These are phyloP conservation scores for Pythium dissotocum DNA, from an alignment of 352 stramenopile genomes.

Conservation along the genomic window DNA sequence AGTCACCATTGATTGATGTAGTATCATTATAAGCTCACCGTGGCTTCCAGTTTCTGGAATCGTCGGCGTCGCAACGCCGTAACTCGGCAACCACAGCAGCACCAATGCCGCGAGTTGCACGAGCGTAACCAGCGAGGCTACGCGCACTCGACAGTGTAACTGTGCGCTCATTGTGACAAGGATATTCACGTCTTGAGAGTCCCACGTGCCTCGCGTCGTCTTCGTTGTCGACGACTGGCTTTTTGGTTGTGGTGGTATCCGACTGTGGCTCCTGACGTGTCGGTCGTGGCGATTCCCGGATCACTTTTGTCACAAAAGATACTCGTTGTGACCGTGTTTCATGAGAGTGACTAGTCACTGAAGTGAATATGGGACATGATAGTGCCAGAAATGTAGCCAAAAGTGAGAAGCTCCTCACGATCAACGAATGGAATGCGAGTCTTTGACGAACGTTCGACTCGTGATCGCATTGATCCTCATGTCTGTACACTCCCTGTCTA, in stretches of 20 bases:
- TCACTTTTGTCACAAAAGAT: not conserved
- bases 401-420: not conserved
- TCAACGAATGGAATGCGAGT: no score
- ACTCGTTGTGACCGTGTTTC: not conserved
- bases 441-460: no score
- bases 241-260: not conserved
- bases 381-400: conserved; percentile 3
- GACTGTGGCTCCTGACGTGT: conserved; percentile 4
- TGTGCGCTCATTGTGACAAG: not conserved
- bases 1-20: not conserved
- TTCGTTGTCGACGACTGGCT: not conserved
- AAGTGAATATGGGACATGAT: not conserved
- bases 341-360: conserved; percentile 20
- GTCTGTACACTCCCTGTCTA: not conserved
- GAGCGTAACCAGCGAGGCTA: not conserved
- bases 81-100: conserved; percentile 15
- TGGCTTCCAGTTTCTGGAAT: not conserved
- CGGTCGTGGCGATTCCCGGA: not conserved
- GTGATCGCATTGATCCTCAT: not conserved
- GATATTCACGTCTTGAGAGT: not conserved
- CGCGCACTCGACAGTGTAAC: not conserved
- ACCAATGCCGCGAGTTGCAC: conserved; percentile 15
- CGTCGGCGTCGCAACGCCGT: not conserved
- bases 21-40: not conserved
- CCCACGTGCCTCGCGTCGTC: not conserved